A percentile compares a stretch with the other conserved stretches of the same genome.
Evolutionary conservation across 306 rosid genomes (phyloP).

Genomic region (Rubus idaeus): DNA sequence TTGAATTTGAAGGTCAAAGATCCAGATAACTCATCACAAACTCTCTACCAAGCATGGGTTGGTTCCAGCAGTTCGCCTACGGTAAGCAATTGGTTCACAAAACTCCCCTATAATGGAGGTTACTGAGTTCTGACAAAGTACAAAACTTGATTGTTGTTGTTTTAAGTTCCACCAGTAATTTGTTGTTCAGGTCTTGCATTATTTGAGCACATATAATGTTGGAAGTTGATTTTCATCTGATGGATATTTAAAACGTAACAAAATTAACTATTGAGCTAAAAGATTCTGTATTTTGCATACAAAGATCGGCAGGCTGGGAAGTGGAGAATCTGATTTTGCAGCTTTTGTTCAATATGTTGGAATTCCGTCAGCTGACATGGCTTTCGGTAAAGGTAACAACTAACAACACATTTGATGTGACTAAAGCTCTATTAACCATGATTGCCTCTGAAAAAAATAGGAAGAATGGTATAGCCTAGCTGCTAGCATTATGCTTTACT

Average conservation of each 20-base stretch:
- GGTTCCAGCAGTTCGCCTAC: conserved; percentile 40
- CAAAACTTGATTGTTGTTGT: background rate
- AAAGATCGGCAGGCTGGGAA: conserved; percentile 63
- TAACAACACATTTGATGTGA: background rate
- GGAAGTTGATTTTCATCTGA: background rate
- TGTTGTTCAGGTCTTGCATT: background rate
- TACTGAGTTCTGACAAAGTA: background rate
- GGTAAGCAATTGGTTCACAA: conserved; percentile 34
- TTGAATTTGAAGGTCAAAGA: conserved; percentile 53
- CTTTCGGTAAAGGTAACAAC: conserved; percentile 52
- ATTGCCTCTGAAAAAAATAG: background rate
- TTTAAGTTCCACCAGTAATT: background rate
- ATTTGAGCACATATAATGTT: background rate
- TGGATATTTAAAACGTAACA: conserved; percentile 11
- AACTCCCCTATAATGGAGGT: background rate
- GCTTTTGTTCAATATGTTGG: conserved; percentile 74
- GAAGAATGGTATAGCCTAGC: background rate
- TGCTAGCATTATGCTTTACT: background rate
- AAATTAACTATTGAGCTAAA: conserved; percentile 8
- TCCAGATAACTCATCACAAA: conserved; percentile 67
- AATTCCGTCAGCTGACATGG: conserved; percentile 56
- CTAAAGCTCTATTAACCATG: background rate
- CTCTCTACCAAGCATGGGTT: conserved; percentile 61
- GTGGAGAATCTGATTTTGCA: conserved; percentile 69
- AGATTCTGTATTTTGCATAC: conserved; percentile 11